phyloP scores from a whole-genome alignment of 495 filamentous ascomycete genomes.

The Neurospora sp. region DNA sequence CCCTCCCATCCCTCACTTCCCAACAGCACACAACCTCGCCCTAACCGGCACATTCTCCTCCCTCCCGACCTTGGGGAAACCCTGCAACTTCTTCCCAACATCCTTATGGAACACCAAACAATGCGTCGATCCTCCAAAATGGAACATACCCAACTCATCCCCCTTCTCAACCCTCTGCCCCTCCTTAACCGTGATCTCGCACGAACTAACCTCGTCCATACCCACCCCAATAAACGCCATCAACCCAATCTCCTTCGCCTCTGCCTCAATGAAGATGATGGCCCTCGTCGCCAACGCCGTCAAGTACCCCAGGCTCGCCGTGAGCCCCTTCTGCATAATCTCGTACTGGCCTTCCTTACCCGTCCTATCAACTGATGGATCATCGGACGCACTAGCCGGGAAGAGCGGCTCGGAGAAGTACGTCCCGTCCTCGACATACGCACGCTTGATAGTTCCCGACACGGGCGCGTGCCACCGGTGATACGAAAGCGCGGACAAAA shows the following conservation, averaged over 20 bases:
- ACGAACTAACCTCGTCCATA: conserved; percentile 63
- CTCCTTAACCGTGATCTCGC: conserved; percentile 52
- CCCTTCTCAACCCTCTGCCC: conserved; percentile 55
- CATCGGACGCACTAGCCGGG: background rate
- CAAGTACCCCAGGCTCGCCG: conserved; percentile 48
- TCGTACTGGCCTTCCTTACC: conserved; percentile 20
- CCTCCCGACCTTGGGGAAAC: conserved; percentile 40
- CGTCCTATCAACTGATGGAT: conserved; percentile 20
- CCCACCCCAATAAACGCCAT: conserved; percentile 57
- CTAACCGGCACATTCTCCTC: conserved; percentile 50
- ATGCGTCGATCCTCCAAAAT: conserved; percentile 59
- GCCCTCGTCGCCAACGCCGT: conserved; percentile 49
- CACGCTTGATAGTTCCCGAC: conserved; percentile 44
- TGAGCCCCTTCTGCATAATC: conserved; percentile 27
- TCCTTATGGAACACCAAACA: conserved; percentile 48
- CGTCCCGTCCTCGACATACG: conserved; percentile 49
- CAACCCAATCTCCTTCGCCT: conserved; percentile 53
- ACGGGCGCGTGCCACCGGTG: conserved; percentile 65
- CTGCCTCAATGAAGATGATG: conserved; percentile 58
- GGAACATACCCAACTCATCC: conserved; percentile 63
- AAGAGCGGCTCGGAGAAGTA: conserved; percentile 59
- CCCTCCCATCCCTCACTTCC: background rate
- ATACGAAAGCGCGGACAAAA: conserved; percentile 53
- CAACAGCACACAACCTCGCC: conserved; percentile 18
- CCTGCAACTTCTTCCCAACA: conserved; percentile 21